Percentiles rank a stretch among this genome's conserved stretches.
Conservation (phyloP, 2,329 filamentous ascomycete species). For the Elsinoe fawcettii region DNA sequence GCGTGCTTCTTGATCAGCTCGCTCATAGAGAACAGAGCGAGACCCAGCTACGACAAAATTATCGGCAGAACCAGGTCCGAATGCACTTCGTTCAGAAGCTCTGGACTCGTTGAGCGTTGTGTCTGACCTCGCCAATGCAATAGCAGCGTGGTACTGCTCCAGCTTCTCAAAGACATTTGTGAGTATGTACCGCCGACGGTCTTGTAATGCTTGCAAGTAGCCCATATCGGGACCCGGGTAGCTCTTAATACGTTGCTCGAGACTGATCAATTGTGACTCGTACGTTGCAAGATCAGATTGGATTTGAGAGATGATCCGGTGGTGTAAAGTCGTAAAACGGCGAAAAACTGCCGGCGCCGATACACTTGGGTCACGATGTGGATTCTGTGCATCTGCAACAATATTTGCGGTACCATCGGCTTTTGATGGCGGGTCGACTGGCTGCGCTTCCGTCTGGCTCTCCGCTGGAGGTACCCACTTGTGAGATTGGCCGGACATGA, state of each 20-base stretch:
- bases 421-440: too few relatives aligned
- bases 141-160: neutral
- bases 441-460: too few relatives aligned
- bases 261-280: neutral
- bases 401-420: too few relatives aligned
- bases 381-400: too few relatives aligned
- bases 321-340: slow-evolving; percentile 1
- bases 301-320: neutral
- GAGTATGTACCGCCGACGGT: neutral
- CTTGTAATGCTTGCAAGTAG: neutral
- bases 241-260: neutral
- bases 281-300: slow-evolving; percentile 2
- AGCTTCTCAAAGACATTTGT: slow-evolving; percentile 1
- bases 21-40: neutral
- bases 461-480: too few relatives aligned
- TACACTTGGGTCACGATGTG: too few relatives aligned
- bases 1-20: neutral
- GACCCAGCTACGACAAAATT: neutral
- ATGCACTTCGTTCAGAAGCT: neutral
- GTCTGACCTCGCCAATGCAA: neutral
- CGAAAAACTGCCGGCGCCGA: neutral
- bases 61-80: neutral
- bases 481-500: too few relatives aligned
- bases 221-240: slow-evolving; percentile 1
- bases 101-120: neutral